phyloP scores from a whole-genome alignment of 306 rosid genomes.

The Cicer judaicum region DNA sequence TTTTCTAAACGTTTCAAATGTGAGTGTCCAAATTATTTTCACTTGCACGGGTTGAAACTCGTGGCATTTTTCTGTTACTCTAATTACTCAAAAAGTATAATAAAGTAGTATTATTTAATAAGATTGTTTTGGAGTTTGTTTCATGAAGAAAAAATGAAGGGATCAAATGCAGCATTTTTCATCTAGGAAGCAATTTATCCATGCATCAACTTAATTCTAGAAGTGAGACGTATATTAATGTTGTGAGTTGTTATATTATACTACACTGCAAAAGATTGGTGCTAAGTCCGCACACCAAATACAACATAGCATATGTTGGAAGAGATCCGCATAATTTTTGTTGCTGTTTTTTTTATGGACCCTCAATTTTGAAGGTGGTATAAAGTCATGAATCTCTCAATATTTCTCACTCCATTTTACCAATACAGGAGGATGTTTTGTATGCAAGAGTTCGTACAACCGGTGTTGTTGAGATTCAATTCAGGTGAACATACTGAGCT shows the following conservation, averaged over 20 bases:
- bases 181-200: background rate
- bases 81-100: background rate
- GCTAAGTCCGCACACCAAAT: background rate
- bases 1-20: background rate
- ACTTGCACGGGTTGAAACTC: background rate
- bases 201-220: conserved; percentile 25
- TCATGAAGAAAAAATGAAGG: background rate
- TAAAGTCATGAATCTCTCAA: background rate
- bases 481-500: conserved; percentile 68
- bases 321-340: background rate
- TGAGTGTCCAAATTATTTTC: conserved; percentile 22
- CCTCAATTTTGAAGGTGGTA: conserved; percentile 8
- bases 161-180: background rate
- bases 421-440: conserved; percentile 88
- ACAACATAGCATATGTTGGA: background rate
- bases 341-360: background rate
- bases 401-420: conserved; percentile 40
- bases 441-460: conserved; percentile 97
- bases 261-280: conserved; percentile 18
- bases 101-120: background rate
- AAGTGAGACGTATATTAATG: conserved; percentile 9
- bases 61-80: background rate
- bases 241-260: background rate
- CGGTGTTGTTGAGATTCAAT: conserved; percentile 98
- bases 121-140: conserved; percentile 19